A percentile compares a stretch with the other conserved stretches of the same genome.
Evolutionary conservation across 2,329 filamentous ascomycete species (phyloP).

Genomic region (Fusarium goolgardi): DNA sequence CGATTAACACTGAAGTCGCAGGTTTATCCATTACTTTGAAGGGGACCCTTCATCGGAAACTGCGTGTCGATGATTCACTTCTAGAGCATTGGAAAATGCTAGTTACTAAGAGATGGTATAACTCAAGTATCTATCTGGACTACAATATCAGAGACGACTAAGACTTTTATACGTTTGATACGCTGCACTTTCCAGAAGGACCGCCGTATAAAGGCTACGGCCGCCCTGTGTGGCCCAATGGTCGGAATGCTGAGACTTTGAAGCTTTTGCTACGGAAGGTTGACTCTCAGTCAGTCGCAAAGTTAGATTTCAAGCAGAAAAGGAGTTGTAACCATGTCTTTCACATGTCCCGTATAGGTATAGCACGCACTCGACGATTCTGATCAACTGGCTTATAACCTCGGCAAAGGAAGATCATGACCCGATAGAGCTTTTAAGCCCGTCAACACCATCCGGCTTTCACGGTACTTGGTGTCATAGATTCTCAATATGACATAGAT

Average conservation of each 20-base stretch:
- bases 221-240: accelerated
- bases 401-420: background rate
- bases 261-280: background rate
- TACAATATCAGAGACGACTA: background rate
- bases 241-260: accelerated
- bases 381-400: background rate
- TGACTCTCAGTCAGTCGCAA: background rate
- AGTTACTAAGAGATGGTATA: no score
- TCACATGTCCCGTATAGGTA: background rate
- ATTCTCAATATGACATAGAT: background rate
- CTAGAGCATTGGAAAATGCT: background rate
- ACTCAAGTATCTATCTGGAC: background rate
- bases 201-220: background rate
- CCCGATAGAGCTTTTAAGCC: background rate
- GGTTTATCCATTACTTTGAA: background rate
- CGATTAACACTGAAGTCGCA: background rate
- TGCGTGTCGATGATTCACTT: no score
- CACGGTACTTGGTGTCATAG: background rate
- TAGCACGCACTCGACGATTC: no score
- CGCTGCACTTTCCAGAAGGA: background rate
- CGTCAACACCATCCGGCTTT: accelerated
- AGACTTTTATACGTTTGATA: background rate
- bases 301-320: background rate
- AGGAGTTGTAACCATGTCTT: background rate
- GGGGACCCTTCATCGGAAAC: background rate